phyloP scores from a whole-genome alignment of 139 green algal species.

The Nannochloris sp. region DNA sequence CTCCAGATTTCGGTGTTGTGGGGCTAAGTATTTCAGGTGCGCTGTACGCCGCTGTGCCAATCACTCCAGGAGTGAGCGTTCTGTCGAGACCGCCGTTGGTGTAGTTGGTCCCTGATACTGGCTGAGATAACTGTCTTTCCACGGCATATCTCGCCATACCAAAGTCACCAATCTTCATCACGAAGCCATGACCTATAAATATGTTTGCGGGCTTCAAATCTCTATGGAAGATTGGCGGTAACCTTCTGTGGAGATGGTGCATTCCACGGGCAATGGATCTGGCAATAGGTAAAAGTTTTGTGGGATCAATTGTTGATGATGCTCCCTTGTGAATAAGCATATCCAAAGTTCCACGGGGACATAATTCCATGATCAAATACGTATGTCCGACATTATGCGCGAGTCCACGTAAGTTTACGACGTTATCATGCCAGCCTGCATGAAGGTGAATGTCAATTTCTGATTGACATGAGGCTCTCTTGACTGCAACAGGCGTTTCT shows the following conservation, averaged over 20 bases:
- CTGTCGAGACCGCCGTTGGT: background rate
- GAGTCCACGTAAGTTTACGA: constrained; percentile 34
- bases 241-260: constrained; percentile 69
- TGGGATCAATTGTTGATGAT: constrained; percentile 12
- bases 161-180: constrained; percentile 47
- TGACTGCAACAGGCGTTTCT: constrained; percentile 42
- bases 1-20: background rate
- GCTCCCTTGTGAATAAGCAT: constrained; percentile 30
- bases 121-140: background rate
- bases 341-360: constrained; percentile 39
- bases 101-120: background rate
- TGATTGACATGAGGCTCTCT: constrained; percentile 13
- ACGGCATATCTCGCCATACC: constrained; percentile 31
- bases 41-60: constrained; percentile 28
- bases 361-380: constrained; percentile 47
- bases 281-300: constrained; percentile 38
- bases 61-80: constrained; percentile 24
- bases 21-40: constrained; percentile 41
- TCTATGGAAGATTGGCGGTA: constrained; percentile 68
- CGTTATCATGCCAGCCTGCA: constrained; percentile 40
- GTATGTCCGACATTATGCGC: constrained; percentile 18
- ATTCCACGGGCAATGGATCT: constrained; percentile 34
- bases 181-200: constrained; percentile 41
- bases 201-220: constrained; percentile 51
- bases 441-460: constrained; percentile 42